Evolutionary conservation across 371 early-diverging fungal species (phyloP).

Genomic region (Conidiobolus incongruus): DNA sequence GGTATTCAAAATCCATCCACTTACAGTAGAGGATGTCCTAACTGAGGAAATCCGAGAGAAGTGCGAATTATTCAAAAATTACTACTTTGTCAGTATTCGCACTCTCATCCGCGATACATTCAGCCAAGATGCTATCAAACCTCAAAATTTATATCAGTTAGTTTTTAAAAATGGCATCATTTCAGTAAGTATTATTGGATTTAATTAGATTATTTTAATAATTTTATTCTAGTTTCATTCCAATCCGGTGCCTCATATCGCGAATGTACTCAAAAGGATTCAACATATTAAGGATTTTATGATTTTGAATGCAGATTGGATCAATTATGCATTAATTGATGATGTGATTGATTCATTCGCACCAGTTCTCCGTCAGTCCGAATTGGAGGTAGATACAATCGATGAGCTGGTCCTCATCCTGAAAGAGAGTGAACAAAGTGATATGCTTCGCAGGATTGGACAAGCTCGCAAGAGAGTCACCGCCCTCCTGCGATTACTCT

Average conservation of each 20-base stretch:
- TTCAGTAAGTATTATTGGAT: too few relatives aligned
- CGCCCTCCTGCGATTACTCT: constrained; percentile 45
- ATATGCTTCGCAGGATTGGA: constrained; percentile 74
- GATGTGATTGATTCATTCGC: constrained; percentile 68
- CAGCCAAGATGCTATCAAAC: constrained; percentile 44
- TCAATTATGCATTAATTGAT: constrained; percentile 73
- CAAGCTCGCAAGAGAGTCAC: constrained; percentile 61
- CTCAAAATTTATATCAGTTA: constrained; percentile 65
- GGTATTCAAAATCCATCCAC: constrained; percentile 50
- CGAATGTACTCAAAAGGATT: constrained; percentile 32
- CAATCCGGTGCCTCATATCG: constrained; percentile 27
- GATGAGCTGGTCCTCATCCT: constrained; percentile 71
- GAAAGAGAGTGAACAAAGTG: constrained; percentile 46
- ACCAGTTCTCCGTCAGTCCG: constrained; percentile 50
- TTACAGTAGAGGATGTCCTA: constrained; percentile 23
- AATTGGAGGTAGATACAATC: constrained; percentile 72
- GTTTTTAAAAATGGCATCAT: constrained; percentile 39
- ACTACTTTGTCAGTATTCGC: constrained; percentile 79
- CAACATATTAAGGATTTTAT: constrained; percentile 34
- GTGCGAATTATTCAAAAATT: constrained; percentile 73
- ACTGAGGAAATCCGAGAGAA: constrained; percentile 82
- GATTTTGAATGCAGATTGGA: constrained; percentile 57
- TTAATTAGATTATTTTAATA: background rate
- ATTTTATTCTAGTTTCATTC: constrained; percentile 28
- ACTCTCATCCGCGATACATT: constrained; percentile 43